Base-by-base conservation (phyloP, 257 asterid genomes). In the Eucommia ulmoides region DNA sequence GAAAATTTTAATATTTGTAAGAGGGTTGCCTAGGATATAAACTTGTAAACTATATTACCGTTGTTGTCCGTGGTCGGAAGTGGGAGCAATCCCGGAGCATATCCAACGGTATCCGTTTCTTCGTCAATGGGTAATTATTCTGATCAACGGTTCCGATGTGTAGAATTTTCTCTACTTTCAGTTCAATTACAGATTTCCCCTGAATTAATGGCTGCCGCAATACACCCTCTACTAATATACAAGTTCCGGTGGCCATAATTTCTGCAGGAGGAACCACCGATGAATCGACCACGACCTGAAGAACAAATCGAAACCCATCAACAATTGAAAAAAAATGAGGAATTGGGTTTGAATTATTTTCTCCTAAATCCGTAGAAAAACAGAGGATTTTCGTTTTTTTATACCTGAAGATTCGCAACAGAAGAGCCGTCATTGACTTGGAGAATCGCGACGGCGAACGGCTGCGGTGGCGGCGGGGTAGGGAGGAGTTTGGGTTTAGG, bases 341-440 rank as follows among this genome's bases (percentile, higher is more conserved):
- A 23, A 29, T 1, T 15, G 6, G 19, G 22, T 18, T 17, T 12
- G 4, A 38, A 5, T 1, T 22, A 22, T 3, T 0, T 56, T 80
- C 97, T n/a, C n/a, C n/a, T n/a, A n/a, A n/a, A n/a, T n/a, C n/a
- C n/a, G n/a, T n/a, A n/a, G n/a, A n/a, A n/a, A n/a, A n/a, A n/a
- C n/a, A n/a, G n/a, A n/a, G n/a, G n/a, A n/a, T n/a, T n/a, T n/a
- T n/a, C n/a, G n/a, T n/a, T n/a, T n/a, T n/a, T n/a, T n/a, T n/a
- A n/a, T n/a, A n/a, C n/a, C 88, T 70, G 87, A 23, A 89, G 78
- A 49, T 56, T 69, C 3, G 79, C 41, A 21, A 72, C 76, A 51
- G 82, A 73, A 1, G 98, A 89, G 57, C 98, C 98, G 53, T 89
- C 98, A 29, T 66, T 73, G 16, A 89, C 49, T 46, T 70, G 84